Percentiles rank a stretch among this genome's conserved stretches.
These are phyloP conservation scores for Acacia acuminata DNA, from an alignment of 306 rosid species.

Conservation along the genomic window DNA sequence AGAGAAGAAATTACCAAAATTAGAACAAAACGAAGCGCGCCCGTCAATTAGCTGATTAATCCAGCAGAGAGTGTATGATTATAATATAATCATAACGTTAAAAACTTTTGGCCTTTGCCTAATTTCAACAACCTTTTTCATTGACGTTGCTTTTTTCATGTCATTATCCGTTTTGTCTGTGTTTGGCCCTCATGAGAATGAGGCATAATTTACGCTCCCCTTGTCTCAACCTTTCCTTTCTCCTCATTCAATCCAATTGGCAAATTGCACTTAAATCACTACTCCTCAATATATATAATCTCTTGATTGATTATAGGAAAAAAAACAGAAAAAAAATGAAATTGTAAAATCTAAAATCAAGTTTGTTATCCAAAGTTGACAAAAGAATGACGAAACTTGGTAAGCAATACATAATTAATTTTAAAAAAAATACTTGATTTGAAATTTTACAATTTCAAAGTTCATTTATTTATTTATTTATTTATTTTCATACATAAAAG, in stretches of 20 bases:
- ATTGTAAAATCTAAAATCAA: no score
- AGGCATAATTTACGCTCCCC: conserved; percentile 16
- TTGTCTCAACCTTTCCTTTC: neutral
- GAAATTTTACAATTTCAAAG: no score
- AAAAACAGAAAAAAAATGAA: no score
- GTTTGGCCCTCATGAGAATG: neutral
- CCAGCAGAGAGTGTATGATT: neutral
- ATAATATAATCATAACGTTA: neutral
- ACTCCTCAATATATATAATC: no score
- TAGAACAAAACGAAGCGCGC: neutral
- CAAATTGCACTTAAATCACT: neutral
- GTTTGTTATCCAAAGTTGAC: no score
- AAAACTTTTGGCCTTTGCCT: neutral
- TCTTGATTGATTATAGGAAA: neutral
- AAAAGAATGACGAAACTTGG: no score
- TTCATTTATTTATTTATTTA: no score
- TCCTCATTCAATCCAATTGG: neutral
- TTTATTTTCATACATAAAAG: no score
- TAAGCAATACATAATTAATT: no score
- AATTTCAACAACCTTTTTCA: conserved; percentile 19
- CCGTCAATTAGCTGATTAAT: neutral
- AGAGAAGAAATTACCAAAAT: neutral
- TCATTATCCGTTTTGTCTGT: neutral
- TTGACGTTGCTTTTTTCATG: conserved; percentile 7
- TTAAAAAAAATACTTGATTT: no score